Percentiles rank a stretch among this genome's conserved stretches.
Evolutionary conservation across 2,329 filamentous ascomycete species (phyloP).

Genomic region (Knufia fluminis): DNA sequence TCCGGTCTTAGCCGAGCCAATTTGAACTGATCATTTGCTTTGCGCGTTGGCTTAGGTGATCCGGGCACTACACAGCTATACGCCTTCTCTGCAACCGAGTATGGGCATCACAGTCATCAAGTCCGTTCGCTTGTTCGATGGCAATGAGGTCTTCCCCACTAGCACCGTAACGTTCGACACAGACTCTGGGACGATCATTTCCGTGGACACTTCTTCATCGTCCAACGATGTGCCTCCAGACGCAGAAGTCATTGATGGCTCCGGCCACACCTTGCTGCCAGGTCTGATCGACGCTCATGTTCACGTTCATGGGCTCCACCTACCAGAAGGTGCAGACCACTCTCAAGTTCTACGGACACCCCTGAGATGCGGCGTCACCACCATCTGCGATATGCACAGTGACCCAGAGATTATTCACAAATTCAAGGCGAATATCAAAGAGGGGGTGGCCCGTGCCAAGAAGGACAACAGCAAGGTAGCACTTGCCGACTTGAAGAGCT

Average conservation of each 20-base stretch:
- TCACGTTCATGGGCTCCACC: conserved; percentile 17
- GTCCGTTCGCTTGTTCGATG: conserved; percentile 20
- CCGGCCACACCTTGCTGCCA: conserved; percentile 20
- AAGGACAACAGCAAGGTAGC: conserved; percentile 12
- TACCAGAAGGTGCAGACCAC: conserved; percentile 15
- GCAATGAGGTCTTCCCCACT: conserved; percentile 12
- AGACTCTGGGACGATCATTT: conserved; percentile 16
- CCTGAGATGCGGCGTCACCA: conserved; percentile 21
- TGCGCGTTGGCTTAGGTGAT: too few species aligned
- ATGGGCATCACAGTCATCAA: conserved; percentile 17
- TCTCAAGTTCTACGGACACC: conserved; percentile 14
- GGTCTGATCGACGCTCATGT: conserved; percentile 23
- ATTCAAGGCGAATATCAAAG: conserved; percentile 12
- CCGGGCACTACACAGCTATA: too few species aligned
- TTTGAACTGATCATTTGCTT: too few species aligned
- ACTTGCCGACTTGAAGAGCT: conserved; percentile 39
- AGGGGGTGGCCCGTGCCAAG: conserved; percentile 15
- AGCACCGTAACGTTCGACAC: conserved; percentile 20
- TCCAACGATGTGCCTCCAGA: conserved; percentile 9
- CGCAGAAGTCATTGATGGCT: conserved; percentile 19
- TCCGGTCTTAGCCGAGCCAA: too few species aligned
- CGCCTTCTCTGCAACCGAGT: background rate
- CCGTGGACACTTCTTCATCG: conserved; percentile 14
- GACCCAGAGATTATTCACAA: conserved; percentile 16
- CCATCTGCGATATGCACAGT: conserved; percentile 22